Conservation (phyloP, 2,329 filamentous ascomycete genomes). For the Phymatotrichopsis omnivora region DNA sequence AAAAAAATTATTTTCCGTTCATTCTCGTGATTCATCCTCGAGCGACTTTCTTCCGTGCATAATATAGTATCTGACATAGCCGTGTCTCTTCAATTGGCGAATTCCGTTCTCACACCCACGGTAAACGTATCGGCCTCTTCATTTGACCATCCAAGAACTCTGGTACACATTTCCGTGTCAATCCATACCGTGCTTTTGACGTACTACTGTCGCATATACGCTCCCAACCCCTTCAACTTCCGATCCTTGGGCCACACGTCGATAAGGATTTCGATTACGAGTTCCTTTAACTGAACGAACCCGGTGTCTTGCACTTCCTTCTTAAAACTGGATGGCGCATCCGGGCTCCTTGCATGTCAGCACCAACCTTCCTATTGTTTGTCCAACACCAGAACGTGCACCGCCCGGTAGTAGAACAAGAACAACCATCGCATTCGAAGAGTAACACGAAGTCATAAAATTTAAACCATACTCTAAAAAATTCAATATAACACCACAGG, state of each 20-base stretch:
- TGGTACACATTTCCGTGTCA: conserved; percentile 11
- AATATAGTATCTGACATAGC: not conserved
- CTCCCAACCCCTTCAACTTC: conserved; percentile 39
- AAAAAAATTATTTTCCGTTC: too few relatives aligned
- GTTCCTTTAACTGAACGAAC: conserved; percentile 38
- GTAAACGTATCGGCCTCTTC: conserved; percentile 12
- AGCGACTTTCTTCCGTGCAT: conserved; percentile 13
- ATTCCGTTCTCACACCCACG: conserved; percentile 1
- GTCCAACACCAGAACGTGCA: conserved; percentile 28
- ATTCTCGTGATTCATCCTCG: too few relatives aligned
- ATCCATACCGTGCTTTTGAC: conserved; percentile 13
- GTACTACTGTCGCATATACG: conserved; percentile 16
- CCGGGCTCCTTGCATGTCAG: conserved; percentile 28
- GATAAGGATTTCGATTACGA: conserved; percentile 40
- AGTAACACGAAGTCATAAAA: conserved; percentile 24
- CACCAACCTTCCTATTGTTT: conserved; percentile 32
- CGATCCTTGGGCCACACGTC: conserved; percentile 42
- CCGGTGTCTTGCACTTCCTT: conserved; percentile 34
- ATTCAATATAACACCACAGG: too few relatives aligned
- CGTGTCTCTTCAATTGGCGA: conserved; percentile 8
- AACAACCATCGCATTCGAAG: not conserved
- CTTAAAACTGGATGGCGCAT: not conserved
- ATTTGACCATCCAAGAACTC: conserved; percentile 14
- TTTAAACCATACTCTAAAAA: conserved; percentile 31
- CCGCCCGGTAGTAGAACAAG: conserved; percentile 24